A percentile compares a stretch with the other conserved stretches of the same genome.
Evolutionary conservation across 148 eudicot species (phyloP).

Genomic region (Polygonum maritimum): DNA sequence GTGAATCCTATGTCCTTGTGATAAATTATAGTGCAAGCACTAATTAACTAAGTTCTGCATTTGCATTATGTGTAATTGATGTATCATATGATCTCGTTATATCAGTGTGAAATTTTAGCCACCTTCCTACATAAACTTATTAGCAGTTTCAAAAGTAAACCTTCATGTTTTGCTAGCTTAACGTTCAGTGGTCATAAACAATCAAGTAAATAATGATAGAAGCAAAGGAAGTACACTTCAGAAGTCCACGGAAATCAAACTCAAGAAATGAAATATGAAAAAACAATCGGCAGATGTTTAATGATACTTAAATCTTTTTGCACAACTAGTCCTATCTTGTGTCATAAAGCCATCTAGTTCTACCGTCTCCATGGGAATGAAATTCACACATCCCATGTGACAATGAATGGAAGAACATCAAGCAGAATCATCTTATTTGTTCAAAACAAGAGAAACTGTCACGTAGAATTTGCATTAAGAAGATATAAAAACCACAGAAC

Average conservation of each 20-base stretch:
- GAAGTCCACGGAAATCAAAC: not conserved
- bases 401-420: not conserved
- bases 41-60: not conserved
- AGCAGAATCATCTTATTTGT: not conserved
- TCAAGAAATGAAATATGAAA: not conserved
- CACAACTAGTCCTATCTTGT: not conserved
- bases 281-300: not conserved
- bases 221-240: not conserved
- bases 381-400: not conserved
- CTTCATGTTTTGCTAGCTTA: not conserved
- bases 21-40: not conserved
- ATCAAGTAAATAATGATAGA: not conserved
- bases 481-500: not conserved
- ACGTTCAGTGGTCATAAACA: not conserved
- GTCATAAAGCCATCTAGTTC: not conserved
- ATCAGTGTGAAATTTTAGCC: not conserved
- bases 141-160: not conserved
- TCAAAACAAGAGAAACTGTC: not conserved
- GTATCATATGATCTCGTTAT: slow-evolving; percentile 4
- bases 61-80: slow-evolving; percentile 10
- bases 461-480: not conserved
- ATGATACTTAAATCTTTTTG: not conserved
- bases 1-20: slow-evolving; percentile 7
- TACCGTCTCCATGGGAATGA: not conserved
- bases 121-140: not conserved